Evolutionary conservation across 106 monocot genomes (phyloP).

Genomic region (Allium sativum): DNA sequence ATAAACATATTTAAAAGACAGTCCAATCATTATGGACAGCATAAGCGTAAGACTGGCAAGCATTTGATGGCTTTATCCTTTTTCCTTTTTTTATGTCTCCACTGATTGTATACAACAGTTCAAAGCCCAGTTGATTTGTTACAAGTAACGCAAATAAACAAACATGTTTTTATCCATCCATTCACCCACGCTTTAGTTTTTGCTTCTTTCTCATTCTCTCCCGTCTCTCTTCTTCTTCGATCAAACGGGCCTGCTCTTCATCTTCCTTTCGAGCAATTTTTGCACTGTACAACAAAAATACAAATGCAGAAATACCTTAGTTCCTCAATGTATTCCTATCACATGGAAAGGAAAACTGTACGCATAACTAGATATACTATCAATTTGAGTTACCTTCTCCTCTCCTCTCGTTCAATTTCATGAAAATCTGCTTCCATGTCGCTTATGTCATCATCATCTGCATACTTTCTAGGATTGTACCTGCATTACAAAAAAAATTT

Average conservation of each 20-base stretch:
- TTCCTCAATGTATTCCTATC: not conserved
- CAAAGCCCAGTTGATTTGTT: no score
- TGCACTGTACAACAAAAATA: slow-evolving; percentile 20
- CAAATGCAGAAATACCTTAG: not conserved
- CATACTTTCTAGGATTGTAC: slow-evolving; percentile 45
- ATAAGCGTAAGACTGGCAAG: no score
- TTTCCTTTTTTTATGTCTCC: no score
- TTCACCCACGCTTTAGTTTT: slow-evolving; percentile 5
- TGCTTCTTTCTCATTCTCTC: slow-evolving; percentile 49
- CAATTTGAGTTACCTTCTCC: slow-evolving; percentile 26
- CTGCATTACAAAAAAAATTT: slow-evolving; percentile 17
- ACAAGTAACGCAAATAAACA: no score
- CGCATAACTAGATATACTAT: not conserved
- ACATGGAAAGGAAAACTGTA: not conserved
- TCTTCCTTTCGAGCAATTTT: slow-evolving; percentile 44
- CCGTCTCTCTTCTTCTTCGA: slow-evolving; percentile 40
- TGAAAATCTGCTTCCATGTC: slow-evolving; percentile 71
- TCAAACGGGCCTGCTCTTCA: slow-evolving; percentile 45
- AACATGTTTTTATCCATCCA: no score
- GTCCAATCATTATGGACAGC: no score
- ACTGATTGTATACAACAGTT: no score
- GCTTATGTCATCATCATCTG: slow-evolving; percentile 32
- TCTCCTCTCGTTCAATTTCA: slow-evolving; percentile 42
- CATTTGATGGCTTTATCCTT: no score
- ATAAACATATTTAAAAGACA: no score